Conservation (phyloP, 768 basidiomycete genomes). For the Tricholoma saponaceum region DNA sequence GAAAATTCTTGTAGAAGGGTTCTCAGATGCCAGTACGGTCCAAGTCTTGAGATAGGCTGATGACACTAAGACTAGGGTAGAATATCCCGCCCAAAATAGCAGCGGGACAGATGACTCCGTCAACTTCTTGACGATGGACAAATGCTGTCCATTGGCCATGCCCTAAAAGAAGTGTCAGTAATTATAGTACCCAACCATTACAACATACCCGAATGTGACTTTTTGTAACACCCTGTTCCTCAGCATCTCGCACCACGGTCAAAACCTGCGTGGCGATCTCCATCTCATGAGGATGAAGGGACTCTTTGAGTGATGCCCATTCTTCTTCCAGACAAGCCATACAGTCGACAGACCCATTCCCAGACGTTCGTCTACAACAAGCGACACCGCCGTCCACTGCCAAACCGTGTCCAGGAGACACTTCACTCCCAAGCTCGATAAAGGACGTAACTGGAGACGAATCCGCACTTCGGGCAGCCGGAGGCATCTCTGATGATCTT, state of each 20-base stretch:
- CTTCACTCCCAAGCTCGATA: conserved; percentile 16
- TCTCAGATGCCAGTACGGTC: conserved; percentile 51
- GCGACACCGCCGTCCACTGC: conserved; percentile 38
- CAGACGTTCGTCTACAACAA: conserved; percentile 40
- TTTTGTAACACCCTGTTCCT: conserved; percentile 36
- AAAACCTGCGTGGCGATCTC: conserved; percentile 30
- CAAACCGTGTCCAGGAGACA: conserved; percentile 36
- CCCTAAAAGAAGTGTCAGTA: conserved; percentile 9
- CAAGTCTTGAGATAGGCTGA: conserved; percentile 47
- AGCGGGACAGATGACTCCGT: conserved; percentile 47
- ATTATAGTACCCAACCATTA: neutral
- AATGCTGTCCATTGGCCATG: conserved; percentile 18
- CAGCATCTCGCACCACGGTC: conserved; percentile 29
- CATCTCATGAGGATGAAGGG: conserved; percentile 25
- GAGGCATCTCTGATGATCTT: conserved; percentile 11
- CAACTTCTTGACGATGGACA: conserved; percentile 37
- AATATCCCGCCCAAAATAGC: conserved; percentile 67
- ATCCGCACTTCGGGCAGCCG: conserved; percentile 12
- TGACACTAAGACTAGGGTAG: conserved; percentile 49
- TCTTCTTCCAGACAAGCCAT: conserved; percentile 40
- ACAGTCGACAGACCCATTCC: conserved; percentile 39
- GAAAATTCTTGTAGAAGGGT: conserved; percentile 41
- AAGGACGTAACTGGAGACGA: conserved; percentile 11
- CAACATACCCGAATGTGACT: conserved; percentile 32
- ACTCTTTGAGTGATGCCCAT: conserved; percentile 25